phyloP scores from a whole-genome alignment of 2,329 filamentous ascomycete genomes.

The Eurotiales sp. region DNA sequence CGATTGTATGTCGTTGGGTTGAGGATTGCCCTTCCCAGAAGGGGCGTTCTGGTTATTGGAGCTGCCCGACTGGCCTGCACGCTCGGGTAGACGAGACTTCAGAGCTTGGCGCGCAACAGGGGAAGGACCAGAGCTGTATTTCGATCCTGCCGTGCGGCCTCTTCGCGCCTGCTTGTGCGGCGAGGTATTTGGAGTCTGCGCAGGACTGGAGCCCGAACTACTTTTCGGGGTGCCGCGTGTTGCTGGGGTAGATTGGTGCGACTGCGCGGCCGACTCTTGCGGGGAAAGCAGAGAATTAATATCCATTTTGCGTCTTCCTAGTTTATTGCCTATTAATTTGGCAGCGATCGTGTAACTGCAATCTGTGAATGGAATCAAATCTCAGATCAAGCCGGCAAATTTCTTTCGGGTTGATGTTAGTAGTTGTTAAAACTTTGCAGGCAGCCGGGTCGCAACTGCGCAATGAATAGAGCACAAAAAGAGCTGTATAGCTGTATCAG shows the following conservation, averaged over 20 bases:
- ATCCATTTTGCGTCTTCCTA: constrained; percentile 39
- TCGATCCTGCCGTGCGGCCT: constrained; percentile 29
- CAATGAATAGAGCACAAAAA: neutral
- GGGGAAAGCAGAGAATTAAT: constrained; percentile 46
- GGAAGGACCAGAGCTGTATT: constrained; percentile 36
- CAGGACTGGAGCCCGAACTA: constrained; percentile 24
- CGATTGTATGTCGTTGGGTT: constrained; percentile 26
- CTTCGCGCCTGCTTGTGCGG: constrained; percentile 37
- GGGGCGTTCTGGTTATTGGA: constrained; percentile 26
- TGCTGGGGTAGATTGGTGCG: constrained; percentile 30
- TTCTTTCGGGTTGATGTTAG: too few relatives aligned
- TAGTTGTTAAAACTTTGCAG: neutral
- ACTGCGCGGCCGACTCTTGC: constrained; percentile 36
- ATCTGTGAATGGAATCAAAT: neutral
- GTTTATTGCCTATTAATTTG: too few relatives aligned
- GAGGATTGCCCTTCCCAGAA: constrained; percentile 30
- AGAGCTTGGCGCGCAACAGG: constrained; percentile 43
- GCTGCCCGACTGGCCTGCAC: constrained; percentile 35
- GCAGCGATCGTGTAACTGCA: neutral
- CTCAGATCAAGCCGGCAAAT: neutral
- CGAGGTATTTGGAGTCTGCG: constrained; percentile 24
- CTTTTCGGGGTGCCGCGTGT: constrained; percentile 19
- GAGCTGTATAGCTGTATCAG: too few relatives aligned
- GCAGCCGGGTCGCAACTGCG: neutral
- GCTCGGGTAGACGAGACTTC: constrained; percentile 32